phyloP scores from a whole-genome alignment of 2,329 filamentous ascomycete species.

The Stenocarpella maydis region DNA sequence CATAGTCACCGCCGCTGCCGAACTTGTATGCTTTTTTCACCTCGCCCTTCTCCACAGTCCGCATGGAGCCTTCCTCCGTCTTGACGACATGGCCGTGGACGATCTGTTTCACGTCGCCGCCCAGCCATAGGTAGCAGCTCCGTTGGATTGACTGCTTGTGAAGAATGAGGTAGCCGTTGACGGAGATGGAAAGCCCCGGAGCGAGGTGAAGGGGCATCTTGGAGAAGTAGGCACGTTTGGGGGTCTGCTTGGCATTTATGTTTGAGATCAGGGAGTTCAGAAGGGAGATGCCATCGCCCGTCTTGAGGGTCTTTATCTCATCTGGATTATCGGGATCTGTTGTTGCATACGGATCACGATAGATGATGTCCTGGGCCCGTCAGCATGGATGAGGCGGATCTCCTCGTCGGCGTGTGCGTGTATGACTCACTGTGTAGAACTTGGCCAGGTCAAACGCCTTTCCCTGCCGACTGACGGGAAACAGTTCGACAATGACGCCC shows the following conservation, averaged over 20 bases:
- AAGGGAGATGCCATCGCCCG: conserved; percentile 78
- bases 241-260: conserved; percentile 88
- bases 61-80: conserved; percentile 79
- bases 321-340: conserved; percentile 72
- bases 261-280: conserved; percentile 84
- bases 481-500: conserved; percentile 89
- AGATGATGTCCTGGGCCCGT: conserved; percentile 79
- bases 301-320: conserved; percentile 69
- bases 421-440: conserved; percentile 85
- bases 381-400: not conserved
- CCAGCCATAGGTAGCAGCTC: conserved; percentile 85
- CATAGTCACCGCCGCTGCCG: conserved; percentile 87
- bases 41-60: conserved; percentile 80
- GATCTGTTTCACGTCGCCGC: conserved; percentile 80
- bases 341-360: conserved; percentile 68
- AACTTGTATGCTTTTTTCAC: conserved; percentile 96
- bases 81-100: conserved; percentile 77
- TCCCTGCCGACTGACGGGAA: conserved; percentile 79
- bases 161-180: conserved; percentile 91
- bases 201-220: conserved; percentile 88
- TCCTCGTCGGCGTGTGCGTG: too few species aligned
- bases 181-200: conserved; percentile 83
- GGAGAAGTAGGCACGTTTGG: conserved; percentile 86
- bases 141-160: conserved; percentile 84
- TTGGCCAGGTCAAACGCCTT: conserved; percentile 80